Percentiles rank a stretch among this genome's conserved stretches.
phyloP scores from a whole-genome alignment of 1,139 yeast genomes.

The Kodamaea anthophila region DNA sequence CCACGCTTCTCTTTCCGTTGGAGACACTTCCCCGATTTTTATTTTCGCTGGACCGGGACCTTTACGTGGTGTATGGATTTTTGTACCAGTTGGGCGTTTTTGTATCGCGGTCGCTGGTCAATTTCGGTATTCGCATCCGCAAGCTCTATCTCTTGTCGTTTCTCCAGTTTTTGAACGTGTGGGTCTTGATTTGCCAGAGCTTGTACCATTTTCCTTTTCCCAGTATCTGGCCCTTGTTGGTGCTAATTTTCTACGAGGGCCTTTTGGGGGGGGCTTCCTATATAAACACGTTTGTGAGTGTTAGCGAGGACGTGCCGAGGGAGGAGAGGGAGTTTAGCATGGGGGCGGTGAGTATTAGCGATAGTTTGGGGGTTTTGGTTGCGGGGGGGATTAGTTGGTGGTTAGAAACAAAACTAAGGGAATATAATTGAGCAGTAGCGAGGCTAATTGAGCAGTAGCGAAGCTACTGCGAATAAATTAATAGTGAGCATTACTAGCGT shows the following conservation, averaged over 20 bases:
- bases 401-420: too few species aligned
- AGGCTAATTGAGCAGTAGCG: too few species aligned
- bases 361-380: constrained; percentile 76
- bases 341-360: constrained; percentile 93
- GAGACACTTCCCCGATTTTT: constrained; percentile 54
- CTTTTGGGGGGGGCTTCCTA: constrained; percentile 86
- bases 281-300: constrained; percentile 78
- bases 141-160: constrained; percentile 56
- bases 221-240: constrained; percentile 52
- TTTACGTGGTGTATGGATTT: constrained; percentile 90
- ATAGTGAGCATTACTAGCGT: too few species aligned
- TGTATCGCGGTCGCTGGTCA: constrained; percentile 77
- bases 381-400: constrained; percentile 74
- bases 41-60: constrained; percentile 68
- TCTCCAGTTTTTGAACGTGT: constrained; percentile 64
- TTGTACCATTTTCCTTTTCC: constrained; percentile 50
- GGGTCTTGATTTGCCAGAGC: constrained; percentile 59
- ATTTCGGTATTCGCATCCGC: constrained; percentile 52
- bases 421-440: too few species aligned
- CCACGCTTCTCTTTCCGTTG: constrained; percentile 75
- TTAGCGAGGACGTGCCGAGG: constrained; percentile 55
- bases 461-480: too few species aligned
- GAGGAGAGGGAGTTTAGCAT: constrained; percentile 74
- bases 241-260: constrained; percentile 76
- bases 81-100: constrained; percentile 90